Percentiles rank a stretch among this genome's conserved stretches.
phyloP scores from a whole-genome alignment of 106 monocot species.

The Acorus calamus region DNA sequence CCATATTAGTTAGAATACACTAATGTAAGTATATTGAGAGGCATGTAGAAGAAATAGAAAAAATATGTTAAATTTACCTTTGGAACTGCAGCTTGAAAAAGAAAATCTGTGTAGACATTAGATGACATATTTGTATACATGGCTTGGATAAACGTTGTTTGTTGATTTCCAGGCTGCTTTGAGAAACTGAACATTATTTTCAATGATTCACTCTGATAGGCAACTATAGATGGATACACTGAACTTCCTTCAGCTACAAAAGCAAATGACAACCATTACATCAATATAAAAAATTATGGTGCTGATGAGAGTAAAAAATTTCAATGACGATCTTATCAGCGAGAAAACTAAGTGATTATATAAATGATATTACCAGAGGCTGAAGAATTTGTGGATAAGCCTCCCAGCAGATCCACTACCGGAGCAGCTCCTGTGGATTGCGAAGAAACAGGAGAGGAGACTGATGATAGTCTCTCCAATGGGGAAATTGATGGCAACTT shows the following conservation, averaged over 20 bases:
- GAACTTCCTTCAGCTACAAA: conserved; percentile 34
- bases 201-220: conserved; percentile 66
- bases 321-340: background rate
- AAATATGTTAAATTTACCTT: conserved; percentile 41
- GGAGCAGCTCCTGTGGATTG: conserved; percentile 25
- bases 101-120: conserved; percentile 59
- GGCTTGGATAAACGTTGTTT: conserved; percentile 62
- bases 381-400: conserved; percentile 36
- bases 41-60: background rate
- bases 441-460: conserved; percentile 22
- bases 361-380: conserved; percentile 25
- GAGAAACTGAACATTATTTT: conserved; percentile 71
- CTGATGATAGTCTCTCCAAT: conserved; percentile 20
- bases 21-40: background rate
- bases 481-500: conserved; percentile 15
- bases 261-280: background rate
- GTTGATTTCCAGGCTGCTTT: conserved; percentile 60
- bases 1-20: background rate
- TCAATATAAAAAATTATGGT: background rate
- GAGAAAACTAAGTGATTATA: background rate
- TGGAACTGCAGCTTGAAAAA: conserved; percentile 97
- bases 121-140: conserved; percentile 69
- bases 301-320: background rate
- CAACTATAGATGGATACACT: conserved; percentile 56
- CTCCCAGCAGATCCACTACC: conserved; percentile 66